phyloP scores from a whole-genome alignment of 139 green algal species.

The Chlorella vulgaris region DNA sequence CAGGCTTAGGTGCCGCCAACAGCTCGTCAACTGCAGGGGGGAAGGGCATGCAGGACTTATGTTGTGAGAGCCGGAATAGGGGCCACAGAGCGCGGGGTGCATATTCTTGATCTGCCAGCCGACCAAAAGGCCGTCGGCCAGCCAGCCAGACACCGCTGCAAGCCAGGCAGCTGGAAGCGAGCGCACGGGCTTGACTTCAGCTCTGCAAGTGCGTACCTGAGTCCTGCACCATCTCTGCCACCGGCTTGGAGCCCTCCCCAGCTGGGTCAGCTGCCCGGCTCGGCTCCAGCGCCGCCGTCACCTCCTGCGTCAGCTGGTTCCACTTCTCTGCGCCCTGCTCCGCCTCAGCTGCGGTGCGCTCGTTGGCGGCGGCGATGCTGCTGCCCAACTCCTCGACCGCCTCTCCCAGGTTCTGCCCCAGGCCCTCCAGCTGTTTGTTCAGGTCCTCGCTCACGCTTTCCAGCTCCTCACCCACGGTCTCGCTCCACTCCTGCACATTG shows the following conservation, averaged over 20 bases:
- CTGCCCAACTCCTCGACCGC: not conserved
- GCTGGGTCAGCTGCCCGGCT: not conserved
- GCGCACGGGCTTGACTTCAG: too few species aligned
- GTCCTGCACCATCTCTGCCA: not conserved
- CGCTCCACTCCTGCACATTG: conserved; percentile 8
- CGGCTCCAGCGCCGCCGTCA: not conserved
- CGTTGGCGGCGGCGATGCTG: conserved; percentile 14
- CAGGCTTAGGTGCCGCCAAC: not conserved
- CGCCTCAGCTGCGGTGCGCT: not conserved
- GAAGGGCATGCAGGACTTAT: too few species aligned
- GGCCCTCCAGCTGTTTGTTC: not conserved
- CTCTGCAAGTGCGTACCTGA: not conserved
- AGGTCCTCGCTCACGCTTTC: not conserved
- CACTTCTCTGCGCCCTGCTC: conserved; percentile 9
- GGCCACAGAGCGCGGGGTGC: too few species aligned
- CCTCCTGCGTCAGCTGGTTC: not conserved
- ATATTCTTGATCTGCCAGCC: too few species aligned
- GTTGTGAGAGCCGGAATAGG: too few species aligned
- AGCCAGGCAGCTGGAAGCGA: too few species aligned
- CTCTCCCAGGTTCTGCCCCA: not conserved
- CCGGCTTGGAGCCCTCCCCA: not conserved
- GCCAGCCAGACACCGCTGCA: too few species aligned
- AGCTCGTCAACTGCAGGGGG: conserved; percentile 10
- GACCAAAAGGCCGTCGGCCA: too few species aligned
- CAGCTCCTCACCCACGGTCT: not conserved